Conservation (phyloP, 805 yeast genomes). For the Candida adriatica region DNA sequence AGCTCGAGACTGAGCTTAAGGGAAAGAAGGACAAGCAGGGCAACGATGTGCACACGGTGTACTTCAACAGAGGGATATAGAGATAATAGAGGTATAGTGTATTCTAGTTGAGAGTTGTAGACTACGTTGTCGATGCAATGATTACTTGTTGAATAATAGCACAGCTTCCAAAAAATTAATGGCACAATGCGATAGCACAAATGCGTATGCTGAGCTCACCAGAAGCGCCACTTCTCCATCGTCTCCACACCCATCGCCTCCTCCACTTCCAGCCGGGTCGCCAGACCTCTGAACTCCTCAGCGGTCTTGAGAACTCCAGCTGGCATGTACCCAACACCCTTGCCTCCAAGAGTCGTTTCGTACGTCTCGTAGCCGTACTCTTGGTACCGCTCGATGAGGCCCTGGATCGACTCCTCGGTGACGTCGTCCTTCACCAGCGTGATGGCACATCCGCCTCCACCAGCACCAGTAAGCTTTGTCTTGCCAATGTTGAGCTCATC, state of each 20-base stretch:
- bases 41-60: slow-evolving; percentile 47
- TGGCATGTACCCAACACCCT: slow-evolving; percentile 62
- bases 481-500: slow-evolving; percentile 66
- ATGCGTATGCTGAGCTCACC: slow-evolving; percentile 32
- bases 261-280: slow-evolving; percentile 42
- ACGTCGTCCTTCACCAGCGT: slow-evolving; percentile 53
- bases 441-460: slow-evolving; percentile 98
- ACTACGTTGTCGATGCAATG: too few species aligned
- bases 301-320: slow-evolving; percentile 14
- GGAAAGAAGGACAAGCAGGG: slow-evolving; percentile 60
- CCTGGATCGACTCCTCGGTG: slow-evolving; percentile 26
- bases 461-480: slow-evolving; percentile 96
- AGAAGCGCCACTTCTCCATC: slow-evolving; percentile 48
- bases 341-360: slow-evolving; percentile 81
- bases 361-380: slow-evolving; percentile 62
- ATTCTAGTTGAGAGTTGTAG: not conserved
- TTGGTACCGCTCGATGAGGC: slow-evolving; percentile 31
- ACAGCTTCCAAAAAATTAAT: too few species aligned
- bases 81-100: slow-evolving; percentile 10
- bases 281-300: slow-evolving; percentile 32
- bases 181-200: too few species aligned
- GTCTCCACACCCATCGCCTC: slow-evolving; percentile 35
- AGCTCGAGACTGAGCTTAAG: slow-evolving; percentile 60
- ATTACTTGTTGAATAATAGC: too few species aligned
- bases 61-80: slow-evolving; percentile 92